Evolutionary conservation across 179 eudicot species (phyloP), one percentile per base, ranked within the genome.

Genomic region (Sideroxylon spinosum): DNA sequence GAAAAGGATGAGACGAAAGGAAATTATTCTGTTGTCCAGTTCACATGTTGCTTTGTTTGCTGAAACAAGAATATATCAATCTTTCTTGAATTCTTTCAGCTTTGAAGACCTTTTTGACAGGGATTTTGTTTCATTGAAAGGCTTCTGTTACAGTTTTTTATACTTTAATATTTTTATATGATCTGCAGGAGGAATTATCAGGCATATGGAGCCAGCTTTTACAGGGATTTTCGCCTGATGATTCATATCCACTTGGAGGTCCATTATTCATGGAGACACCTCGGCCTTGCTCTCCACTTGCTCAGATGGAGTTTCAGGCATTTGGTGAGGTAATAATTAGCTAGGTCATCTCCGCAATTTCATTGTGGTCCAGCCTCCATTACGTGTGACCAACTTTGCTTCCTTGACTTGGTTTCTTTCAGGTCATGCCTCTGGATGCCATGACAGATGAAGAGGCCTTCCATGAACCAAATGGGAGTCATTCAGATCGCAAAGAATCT

Each of bases 191-290:
- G 48, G 97, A 92, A 73, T 80, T 89, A 66, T 84, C 79, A 68
- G 81, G 84, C 78, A 83, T 90, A 82, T 86, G 83, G 85, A 80
- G 76, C 71, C 93, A 93, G 81, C 87, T 93, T 59, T 75, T 83
- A 72, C 83, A 88, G 76, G 91, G 87, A 75, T 93, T 93, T 86
- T 89, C 90, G 72, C 91, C 95, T 52, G 98, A 92, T 81, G 97
- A 93, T 82, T 87, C 90, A 67, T 93, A 84, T 82, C 90, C 91
- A 25, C 25, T 84, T 78, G 93, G 93, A 19, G 84, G 83, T 78
- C 85, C 91, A 73, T 78, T 90, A 55, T 92, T 88, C 82, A 86
- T 93, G 98, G 98, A 92, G 86, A 92, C 98, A 48, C 93, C 98
- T 69, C 85, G 81, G 68, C 89, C 88, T 37, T 83, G 85, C 79